A percentile compares a stretch with the other conserved stretches of the same genome.
Evolutionary conservation across 2,329 filamentous ascomycete genomes (phyloP).

Genomic region (Hawksworthiomyces lignivorus): DNA sequence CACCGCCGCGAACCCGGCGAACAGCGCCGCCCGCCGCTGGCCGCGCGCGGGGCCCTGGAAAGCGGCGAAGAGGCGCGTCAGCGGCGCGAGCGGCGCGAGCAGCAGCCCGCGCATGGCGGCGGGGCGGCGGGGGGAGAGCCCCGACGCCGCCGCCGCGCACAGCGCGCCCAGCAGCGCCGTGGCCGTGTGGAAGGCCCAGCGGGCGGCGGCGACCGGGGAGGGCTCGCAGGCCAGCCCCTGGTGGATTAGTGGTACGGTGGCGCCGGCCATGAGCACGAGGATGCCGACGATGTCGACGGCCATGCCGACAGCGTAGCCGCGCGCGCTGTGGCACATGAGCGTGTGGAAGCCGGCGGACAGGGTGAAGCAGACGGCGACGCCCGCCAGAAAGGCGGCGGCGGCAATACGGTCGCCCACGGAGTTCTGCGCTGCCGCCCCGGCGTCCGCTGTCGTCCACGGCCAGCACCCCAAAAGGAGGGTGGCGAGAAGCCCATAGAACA

Average conservation of each 20-base stretch:
- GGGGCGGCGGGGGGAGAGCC: background rate
- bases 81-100: no score
- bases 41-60: conserved; percentile 30
- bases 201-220: conserved; percentile 14
- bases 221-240: conserved; percentile 37
- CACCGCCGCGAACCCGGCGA: conserved; percentile 30
- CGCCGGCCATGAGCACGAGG: conserved; percentile 54
- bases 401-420: conserved; percentile 2
- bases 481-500: conserved; percentile 31
- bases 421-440: background rate
- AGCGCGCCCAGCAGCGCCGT: conserved; percentile 27
- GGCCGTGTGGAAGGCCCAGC: conserved; percentile 27
- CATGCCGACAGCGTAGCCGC: conserved; percentile 43
- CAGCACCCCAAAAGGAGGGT: conserved; percentile 23
- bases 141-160: conserved; percentile 29
- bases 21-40: conserved; percentile 31
- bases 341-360: conserved; percentile 46
- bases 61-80: no score
- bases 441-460: background rate
- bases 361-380: conserved; percentile 36
- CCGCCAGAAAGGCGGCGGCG: conserved; percentile 30
- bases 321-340: conserved; percentile 45
- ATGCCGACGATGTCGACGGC: conserved; percentile 56
- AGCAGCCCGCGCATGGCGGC: conserved; percentile 16
- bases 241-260: conserved; percentile 51